Base-by-base conservation (phyloP, 139 green algal genomes). In the Limnomonas spitsbergensis region DNA sequence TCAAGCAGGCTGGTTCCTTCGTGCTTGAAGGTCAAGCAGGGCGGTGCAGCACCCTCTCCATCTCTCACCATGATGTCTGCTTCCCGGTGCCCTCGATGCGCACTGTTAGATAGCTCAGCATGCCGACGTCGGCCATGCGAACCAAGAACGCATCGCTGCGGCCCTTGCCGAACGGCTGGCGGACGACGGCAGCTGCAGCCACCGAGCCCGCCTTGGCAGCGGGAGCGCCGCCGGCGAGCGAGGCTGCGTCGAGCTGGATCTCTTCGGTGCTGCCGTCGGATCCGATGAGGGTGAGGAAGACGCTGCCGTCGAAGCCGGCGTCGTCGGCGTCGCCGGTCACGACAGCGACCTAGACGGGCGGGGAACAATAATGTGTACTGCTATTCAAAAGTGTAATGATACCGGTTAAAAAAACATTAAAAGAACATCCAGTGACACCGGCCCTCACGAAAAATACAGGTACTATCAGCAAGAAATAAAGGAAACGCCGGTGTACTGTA, bases 281-380 rank as follows among this genome's bases (percentile, higher is more conserved):
- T 53, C 75, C 75, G 2, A 2, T 73, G 24, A 80, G 56, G 1
- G 75, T 73, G 54, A 80, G 1, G 36, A 66, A 69, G 37, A 80
- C 75, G 14, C 56, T 36, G 39, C 75, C 75, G 38, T 80, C 75
- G 38, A 80, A 80, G 4, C 66, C 24, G 9, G 75, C 36, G 1
- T 24, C 75, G 56, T 61, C 75, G 6, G 74, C n/a, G n/a, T 31
- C 38, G 3, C 3, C 70, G 1, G 73, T 79, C 2, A 3, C 40
- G n/a, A 79, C 73, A 29, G 29, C 52, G 3, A 80, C 2, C 75
- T 80, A 40, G 54, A 61, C n/a, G n/a, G n/a, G n/a, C n/a, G n/a
- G n/a, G n/a, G n/a, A n/a, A n/a, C n/a, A n/a, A n/a, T n/a, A n/a
- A n/a, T n/a, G n/a, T n/a, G n/a, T n/a, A n/a, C n/a, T n/a, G n/a